Evolutionary conservation across 495 filamentous ascomycete genomes (phyloP).

Genomic region (Paragyromitra xinjiangensis): DNA sequence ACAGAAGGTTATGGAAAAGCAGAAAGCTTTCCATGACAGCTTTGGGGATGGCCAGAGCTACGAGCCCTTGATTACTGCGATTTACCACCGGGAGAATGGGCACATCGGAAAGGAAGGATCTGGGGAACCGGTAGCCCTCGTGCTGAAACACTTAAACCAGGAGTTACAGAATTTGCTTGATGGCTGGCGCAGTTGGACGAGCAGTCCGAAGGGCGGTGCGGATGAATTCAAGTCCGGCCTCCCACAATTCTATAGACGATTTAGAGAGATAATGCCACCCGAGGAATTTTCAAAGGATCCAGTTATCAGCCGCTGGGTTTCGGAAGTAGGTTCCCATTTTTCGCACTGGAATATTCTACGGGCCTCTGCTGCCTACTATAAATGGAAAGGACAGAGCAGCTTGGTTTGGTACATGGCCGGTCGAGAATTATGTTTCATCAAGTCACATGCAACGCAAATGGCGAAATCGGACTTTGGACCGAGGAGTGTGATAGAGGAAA

Average conservation of each 20-base stretch:
- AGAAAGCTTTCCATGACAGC: constrained; percentile 59
- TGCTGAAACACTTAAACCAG: constrained; percentile 53
- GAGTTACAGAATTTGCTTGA: constrained; percentile 37
- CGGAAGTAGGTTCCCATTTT: constrained; percentile 59
- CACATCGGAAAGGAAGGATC: constrained; percentile 50
- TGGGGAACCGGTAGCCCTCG: constrained; percentile 43
- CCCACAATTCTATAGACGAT: constrained; percentile 60
- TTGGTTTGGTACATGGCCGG: constrained; percentile 74
- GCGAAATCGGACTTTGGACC: constrained; percentile 16
- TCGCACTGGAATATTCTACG: constrained; percentile 68
- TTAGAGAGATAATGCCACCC: constrained; percentile 61
- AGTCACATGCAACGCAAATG: constrained; percentile 60
- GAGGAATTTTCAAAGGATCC: constrained; percentile 51
- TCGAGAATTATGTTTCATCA: constrained; percentile 70
- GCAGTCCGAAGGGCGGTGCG: background rate
- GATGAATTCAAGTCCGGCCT: constrained; percentile 45
- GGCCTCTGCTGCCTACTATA: constrained; percentile 69
- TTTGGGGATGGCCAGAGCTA: constrained; percentile 36
- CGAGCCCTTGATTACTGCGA: constrained; percentile 65
- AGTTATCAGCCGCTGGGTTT: constrained; percentile 62
- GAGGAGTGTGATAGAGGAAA: constrained; percentile 36
- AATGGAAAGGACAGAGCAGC: constrained; percentile 57
- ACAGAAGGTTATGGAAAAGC: constrained; percentile 62
- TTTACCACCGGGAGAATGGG: constrained; percentile 59
- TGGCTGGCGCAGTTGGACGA: constrained; percentile 43